phyloP scores from a whole-genome alignment of 2,329 filamentous ascomycete species.

The Alternaria panax region DNA sequence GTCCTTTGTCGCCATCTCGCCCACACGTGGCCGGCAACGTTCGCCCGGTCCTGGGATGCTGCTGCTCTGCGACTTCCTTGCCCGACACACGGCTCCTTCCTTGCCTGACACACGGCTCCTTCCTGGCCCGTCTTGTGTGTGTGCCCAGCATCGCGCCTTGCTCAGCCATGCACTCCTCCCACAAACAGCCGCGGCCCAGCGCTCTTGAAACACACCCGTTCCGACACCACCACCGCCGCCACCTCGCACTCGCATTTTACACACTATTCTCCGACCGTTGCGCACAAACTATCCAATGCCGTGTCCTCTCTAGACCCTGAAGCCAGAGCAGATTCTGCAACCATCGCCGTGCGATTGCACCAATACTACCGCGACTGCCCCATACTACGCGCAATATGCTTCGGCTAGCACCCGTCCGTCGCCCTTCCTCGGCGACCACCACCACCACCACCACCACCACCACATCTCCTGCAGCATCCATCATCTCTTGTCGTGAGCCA shows the following conservation, averaged over 20 bases:
- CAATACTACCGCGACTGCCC: neutral
- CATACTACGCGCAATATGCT: neutral
- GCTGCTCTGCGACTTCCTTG: neutral
- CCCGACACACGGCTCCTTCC: neutral
- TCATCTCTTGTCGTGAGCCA: neutral
- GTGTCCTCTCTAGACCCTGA: neutral
- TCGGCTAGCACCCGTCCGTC: neutral
- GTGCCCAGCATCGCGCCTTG: conserved; percentile 5
- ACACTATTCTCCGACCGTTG: conserved; percentile 7
- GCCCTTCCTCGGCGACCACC: neutral
- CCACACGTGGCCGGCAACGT: conserved; percentile 24
- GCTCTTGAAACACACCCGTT: conserved; percentile 32
- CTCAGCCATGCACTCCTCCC: neutral
- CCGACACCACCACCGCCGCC: conserved; percentile 18
- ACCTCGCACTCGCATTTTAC: neutral
- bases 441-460: too few relatives aligned
- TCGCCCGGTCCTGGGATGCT: conserved; percentile 1
- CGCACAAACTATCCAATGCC: neutral
- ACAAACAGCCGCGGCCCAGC: conserved; percentile 14
- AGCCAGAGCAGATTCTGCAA: neutral
- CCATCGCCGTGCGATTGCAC: neutral
- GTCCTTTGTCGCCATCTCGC: conserved; percentile 5
- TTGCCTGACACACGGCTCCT: conserved; percentile 1
- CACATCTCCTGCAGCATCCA: neutral
- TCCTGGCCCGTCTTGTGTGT: neutral